Evolutionary conservation across 2,329 filamentous ascomycete species (phyloP).

Genomic region (Alternaria brassicicola): DNA sequence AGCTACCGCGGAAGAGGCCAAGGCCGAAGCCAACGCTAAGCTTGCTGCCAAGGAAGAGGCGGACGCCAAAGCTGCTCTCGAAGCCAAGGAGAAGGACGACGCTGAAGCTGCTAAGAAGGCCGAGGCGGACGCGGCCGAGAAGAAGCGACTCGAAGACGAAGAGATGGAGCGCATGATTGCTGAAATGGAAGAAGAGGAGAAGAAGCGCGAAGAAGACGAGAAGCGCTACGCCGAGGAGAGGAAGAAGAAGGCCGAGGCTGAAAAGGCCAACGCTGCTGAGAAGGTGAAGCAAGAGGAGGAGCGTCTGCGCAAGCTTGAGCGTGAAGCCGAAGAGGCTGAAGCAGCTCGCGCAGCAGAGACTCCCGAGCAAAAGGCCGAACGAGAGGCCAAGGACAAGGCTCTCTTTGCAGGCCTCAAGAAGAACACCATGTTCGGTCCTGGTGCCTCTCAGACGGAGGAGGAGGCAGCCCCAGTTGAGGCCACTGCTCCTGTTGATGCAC

Average conservation of each 20-base stretch:
- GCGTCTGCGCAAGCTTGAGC: conserved; percentile 55
- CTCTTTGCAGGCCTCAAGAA: conserved; percentile 58
- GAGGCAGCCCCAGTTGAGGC: conserved; percentile 53
- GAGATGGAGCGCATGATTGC: conserved; percentile 66
- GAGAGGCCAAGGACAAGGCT: conserved; percentile 39
- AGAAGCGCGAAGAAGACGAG: conserved; percentile 68
- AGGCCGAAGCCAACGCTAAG: conserved; percentile 58
- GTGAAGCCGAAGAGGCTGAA: conserved; percentile 57
- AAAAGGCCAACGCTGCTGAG: conserved; percentile 60
- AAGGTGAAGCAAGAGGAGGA: conserved; percentile 58
- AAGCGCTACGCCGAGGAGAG: conserved; percentile 73
- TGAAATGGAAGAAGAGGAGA: conserved; percentile 61
- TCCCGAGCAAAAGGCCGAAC: conserved; percentile 52
- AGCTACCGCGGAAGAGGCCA: conserved; percentile 49
- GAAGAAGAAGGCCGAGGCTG: conserved; percentile 65
- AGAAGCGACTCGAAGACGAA: conserved; percentile 49
- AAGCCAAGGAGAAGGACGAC: conserved; percentile 39
- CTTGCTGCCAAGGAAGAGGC: conserved; percentile 56
- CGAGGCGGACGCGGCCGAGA: conserved; percentile 40
- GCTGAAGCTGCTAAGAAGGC: conserved; percentile 53
- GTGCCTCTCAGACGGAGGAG: conserved; percentile 43
- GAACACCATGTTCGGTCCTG: conserved; percentile 55
- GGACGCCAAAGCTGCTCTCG: conserved; percentile 43
- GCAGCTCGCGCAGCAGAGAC: conserved; percentile 50
- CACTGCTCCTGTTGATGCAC: conserved; percentile 28